phyloP scores from a whole-genome alignment of 2,329 filamentous ascomycete genomes.

The Xenoacremonium recifei region DNA sequence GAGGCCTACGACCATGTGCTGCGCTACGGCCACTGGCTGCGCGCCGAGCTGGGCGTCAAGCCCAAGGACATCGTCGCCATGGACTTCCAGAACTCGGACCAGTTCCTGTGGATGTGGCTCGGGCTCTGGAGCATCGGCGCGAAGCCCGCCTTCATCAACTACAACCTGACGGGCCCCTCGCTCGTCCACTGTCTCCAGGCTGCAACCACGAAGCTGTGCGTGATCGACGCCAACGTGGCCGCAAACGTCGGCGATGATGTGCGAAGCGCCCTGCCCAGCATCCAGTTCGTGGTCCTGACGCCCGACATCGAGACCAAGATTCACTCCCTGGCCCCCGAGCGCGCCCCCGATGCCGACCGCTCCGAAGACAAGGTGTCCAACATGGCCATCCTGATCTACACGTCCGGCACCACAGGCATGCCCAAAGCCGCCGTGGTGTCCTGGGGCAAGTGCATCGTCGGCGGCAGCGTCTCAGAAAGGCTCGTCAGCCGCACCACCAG shows the following conservation, averaged over 20 bases:
- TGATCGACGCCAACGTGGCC: constrained; percentile 65
- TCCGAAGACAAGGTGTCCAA: constrained; percentile 48
- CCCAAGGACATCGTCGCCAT: constrained; percentile 76
- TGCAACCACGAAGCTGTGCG: constrained; percentile 63
- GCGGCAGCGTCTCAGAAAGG: constrained; percentile 30
- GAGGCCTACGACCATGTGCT: constrained; percentile 69
- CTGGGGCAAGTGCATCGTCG: constrained; percentile 64
- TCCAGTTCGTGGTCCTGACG: constrained; percentile 63
- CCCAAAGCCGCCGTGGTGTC: constrained; percentile 77
- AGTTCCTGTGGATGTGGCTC: constrained; percentile 72
- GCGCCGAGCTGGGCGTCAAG: constrained; percentile 59
- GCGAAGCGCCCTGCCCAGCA: constrained; percentile 42
- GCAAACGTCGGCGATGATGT: constrained; percentile 58
- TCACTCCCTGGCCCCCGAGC: constrained; percentile 46
- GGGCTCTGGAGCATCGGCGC: constrained; percentile 83
- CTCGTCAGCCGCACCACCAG: constrained; percentile 58
- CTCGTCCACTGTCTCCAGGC: constrained; percentile 72
- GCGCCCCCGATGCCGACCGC: constrained; percentile 58
- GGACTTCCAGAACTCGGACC: constrained; percentile 78
- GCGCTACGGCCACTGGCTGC: constrained; percentile 74
- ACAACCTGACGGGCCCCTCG: constrained; percentile 71
- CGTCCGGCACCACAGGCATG: constrained; percentile 80
- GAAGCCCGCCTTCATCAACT: constrained; percentile 84
- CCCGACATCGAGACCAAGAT: constrained; percentile 56
- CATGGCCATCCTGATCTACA: constrained; percentile 77